Percentiles rank a stretch among this genome's conserved stretches.
These are phyloP conservation scores for Penicillium waksmanii DNA, from an alignment of 495 filamentous ascomycete species.

Conservation along the genomic window DNA sequence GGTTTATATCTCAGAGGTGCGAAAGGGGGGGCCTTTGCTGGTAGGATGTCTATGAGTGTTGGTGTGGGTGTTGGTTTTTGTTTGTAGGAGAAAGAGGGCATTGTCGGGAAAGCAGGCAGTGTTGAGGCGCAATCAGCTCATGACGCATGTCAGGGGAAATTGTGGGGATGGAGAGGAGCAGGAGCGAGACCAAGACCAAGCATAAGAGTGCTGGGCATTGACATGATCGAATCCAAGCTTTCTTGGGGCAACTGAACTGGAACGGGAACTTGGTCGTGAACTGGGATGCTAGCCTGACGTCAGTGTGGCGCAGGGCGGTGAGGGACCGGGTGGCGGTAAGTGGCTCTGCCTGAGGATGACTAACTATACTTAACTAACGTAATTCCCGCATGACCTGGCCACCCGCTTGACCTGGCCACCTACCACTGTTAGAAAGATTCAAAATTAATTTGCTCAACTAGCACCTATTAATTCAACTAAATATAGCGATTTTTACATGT, in stretches of 20 bases:
- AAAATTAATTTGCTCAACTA: too few relatives aligned
- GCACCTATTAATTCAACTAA: too few relatives aligned
- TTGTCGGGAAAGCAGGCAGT: neutral
- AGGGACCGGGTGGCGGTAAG: neutral
- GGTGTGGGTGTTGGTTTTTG: neutral
- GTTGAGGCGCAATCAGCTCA: conserved; percentile 15
- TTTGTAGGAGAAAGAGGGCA: conserved; percentile 1
- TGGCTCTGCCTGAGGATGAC: neutral
- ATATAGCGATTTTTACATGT: too few relatives aligned
- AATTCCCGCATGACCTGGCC: too few relatives aligned
- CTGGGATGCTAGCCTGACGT: neutral
- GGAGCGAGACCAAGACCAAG: neutral
- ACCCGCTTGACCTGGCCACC: too few relatives aligned
- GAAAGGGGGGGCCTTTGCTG: neutral
- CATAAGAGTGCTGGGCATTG: neutral
- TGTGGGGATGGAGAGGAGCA: neutral
- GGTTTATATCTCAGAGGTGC: neutral
- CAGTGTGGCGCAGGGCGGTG: neutral
- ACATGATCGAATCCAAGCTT: conserved; percentile 7
- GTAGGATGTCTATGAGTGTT: neutral
- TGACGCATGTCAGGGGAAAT: conserved; percentile 26
- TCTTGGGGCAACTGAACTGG: neutral
- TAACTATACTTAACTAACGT: too few relatives aligned
- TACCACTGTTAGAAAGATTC: too few relatives aligned
- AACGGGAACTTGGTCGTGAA: neutral